Conservation (phyloP, 2,329 filamentous ascomycete species). For the Monosporascus ibericus region DNA sequence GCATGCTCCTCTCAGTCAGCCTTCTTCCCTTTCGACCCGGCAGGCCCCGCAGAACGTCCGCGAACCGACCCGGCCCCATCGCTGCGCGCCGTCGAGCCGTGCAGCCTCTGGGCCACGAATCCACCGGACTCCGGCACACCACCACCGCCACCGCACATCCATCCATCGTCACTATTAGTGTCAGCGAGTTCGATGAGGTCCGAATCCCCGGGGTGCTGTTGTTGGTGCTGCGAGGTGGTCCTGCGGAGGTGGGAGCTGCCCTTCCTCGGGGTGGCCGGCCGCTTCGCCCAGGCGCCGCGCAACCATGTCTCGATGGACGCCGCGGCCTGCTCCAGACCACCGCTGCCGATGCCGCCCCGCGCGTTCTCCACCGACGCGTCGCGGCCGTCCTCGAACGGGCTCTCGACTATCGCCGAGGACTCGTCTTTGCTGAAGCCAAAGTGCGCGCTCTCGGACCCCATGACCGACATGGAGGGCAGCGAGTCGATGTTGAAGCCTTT, state of each 20-base stretch:
- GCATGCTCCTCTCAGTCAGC: constrained; percentile 27
- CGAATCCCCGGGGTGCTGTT: constrained; percentile 35
- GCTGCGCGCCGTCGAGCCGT: constrained; percentile 32
- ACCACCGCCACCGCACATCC: constrained; percentile 10
- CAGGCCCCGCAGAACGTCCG: constrained; percentile 28
- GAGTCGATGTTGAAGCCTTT: constrained; percentile 62
- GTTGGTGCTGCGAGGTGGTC: constrained; percentile 13
- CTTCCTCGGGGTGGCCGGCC: constrained; percentile 45
- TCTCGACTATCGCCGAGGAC: constrained; percentile 41
- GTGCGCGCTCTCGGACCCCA: constrained; percentile 53
- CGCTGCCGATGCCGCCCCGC: constrained; percentile 45
- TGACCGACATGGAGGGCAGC: constrained; percentile 59
- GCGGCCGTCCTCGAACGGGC: constrained; percentile 42
- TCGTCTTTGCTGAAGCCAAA: constrained; percentile 45
- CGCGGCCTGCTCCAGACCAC: constrained; percentile 72
- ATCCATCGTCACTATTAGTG: constrained; percentile 50
- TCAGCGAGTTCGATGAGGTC: constrained; percentile 71
- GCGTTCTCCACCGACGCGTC: constrained; percentile 33
- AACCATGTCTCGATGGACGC: constrained; percentile 88
- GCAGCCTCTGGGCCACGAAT: constrained; percentile 25
- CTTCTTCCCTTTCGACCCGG: constrained; percentile 37
- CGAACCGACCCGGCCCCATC: constrained; percentile 32
- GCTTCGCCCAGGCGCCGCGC: constrained; percentile 68
- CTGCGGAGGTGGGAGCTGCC: constrained; percentile 23
- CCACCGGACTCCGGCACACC: constrained; percentile 16